A percentile compares a stretch with the other conserved stretches of the same genome.
Conservation (phyloP, 2,329 filamentous ascomycete genomes). For the Cladophialophora carrionii region DNA sequence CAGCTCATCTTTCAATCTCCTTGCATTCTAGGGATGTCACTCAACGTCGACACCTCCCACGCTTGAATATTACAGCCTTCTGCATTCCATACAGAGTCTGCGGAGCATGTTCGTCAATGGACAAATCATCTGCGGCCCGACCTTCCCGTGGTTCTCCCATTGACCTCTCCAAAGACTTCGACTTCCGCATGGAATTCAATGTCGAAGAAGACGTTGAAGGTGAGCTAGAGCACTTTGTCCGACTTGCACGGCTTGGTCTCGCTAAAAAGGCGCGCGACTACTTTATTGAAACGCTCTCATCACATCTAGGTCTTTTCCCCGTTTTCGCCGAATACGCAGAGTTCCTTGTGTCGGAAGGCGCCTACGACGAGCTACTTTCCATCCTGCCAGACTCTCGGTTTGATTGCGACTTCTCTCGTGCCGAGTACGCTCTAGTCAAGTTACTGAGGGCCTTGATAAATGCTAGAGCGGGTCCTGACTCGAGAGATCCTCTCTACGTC, state of each 20-base stretch:
- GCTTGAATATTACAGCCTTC: too few species aligned
- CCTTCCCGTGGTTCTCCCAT: not conserved
- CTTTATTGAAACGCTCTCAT: not conserved
- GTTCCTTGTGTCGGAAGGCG: not conserved
- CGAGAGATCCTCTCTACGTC: too few species aligned
- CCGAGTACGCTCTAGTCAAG: not conserved
- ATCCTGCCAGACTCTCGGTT: not conserved
- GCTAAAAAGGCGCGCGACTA: not conserved
- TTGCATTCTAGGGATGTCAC: too few species aligned
- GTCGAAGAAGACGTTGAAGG: conserved; percentile 13
- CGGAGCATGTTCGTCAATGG: not conserved
- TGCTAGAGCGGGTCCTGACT: too few species aligned
- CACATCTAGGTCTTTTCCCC: not conserved
- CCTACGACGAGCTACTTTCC: not conserved
- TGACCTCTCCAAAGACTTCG: conserved; percentile 3
- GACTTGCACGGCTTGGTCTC: conserved; percentile 3
- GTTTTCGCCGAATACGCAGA: conserved; percentile 5
- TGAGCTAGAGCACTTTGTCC: conserved; percentile 14
- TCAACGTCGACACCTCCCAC: too few species aligned
- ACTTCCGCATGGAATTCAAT: conserved; percentile 12
- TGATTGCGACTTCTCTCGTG: not conserved
- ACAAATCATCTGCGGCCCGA: not conserved
- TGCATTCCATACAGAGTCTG: too few species aligned
- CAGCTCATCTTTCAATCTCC: too few species aligned
- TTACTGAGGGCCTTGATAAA: too few species aligned